Conservation (phyloP, 2,329 filamentous ascomycete species). For the Podosphaera leucotricha region DNA sequence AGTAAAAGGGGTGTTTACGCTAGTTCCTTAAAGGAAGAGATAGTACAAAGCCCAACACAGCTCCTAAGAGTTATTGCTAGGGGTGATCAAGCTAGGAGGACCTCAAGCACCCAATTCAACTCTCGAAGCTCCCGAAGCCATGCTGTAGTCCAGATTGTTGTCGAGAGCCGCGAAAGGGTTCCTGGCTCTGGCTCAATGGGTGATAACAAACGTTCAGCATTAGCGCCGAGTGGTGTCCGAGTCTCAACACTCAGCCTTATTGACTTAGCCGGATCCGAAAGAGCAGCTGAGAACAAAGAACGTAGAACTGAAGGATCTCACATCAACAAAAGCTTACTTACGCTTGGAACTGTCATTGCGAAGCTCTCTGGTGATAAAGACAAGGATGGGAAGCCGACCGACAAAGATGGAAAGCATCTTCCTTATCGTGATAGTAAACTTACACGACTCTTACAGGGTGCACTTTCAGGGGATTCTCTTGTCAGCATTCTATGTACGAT, state of each 20-base stretch:
- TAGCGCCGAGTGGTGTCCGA: constrained; percentile 69
- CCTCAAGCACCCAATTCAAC: constrained; percentile 92
- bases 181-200: constrained; percentile 24
- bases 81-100: constrained; percentile 73
- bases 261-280: constrained; percentile 87
- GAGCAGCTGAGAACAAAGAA: constrained; percentile 87
- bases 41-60: constrained; percentile 93
- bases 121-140: constrained; percentile 91
- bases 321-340: constrained; percentile 95
- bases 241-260: constrained; percentile 91
- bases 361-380: constrained; percentile 78
- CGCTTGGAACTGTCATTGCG: constrained; percentile 82
- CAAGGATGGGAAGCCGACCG: constrained; percentile 44
- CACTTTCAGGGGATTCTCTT: constrained; percentile 75
- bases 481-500: constrained; percentile 97
- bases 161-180: constrained; percentile 78
- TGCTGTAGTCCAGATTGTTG: constrained; percentile 94
- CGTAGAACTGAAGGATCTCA: constrained; percentile 83
- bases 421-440: constrained; percentile 96
- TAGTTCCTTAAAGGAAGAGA: constrained; percentile 88
- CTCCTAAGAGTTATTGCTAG: constrained; percentile 82
- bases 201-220: constrained; percentile 42
- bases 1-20: constrained; percentile 93
- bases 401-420: constrained; percentile 77
- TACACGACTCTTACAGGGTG: constrained; percentile 75